Evolutionary conservation across 441 rosid species (phyloP), one percentile per base, ranked within the genome.

Genomic region (Kokia cookei): DNA sequence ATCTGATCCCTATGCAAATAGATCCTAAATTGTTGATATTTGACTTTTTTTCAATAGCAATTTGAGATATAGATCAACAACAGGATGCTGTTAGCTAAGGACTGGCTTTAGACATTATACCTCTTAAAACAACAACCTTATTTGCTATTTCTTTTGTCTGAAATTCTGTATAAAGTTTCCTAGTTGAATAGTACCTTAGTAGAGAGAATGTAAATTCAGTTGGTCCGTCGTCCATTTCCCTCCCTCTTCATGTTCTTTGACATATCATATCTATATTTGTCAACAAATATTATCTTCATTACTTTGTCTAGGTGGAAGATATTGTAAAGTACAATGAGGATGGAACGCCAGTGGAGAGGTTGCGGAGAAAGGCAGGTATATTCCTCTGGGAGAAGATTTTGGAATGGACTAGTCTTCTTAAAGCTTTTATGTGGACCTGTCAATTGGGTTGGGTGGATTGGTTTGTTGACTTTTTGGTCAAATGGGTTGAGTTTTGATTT

Each of bases 261-360:
- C 22, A 53, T 3, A 2, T 35, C 48, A 35, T 22, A 7, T 32
- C 14, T 51, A 3, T 53, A 32, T 53, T 53, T 53, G 5, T 32
- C 47, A 69, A 53, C 7, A 2, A 45, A 71, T 60, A 6, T 63
- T 70, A 45, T 47, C 53, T n/a, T 8, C 65, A 75, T 47, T 59
- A 65, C 78, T 74, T 19, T 50, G 37, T 76, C 40, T 58, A 96
- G 98, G 92, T 86, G 77, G 96, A 90, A 85, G 93, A 86, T 78
- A 76, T 89, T 77, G 92, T 89, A 5, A 92, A 96, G 79, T 88
- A 87, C 78, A 84, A 83, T 75, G 92, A 87, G 82, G 79, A 85
- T 61, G 96, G 93, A 8, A 83, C 81, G 73, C 98, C 98, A 48
- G 71, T 96, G 14, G 90, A 86, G 84, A 87, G 99, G 86, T 40